Conservation (phyloP, 192 early-diverging fungal species). For the Umbelopsis sp. region DNA sequence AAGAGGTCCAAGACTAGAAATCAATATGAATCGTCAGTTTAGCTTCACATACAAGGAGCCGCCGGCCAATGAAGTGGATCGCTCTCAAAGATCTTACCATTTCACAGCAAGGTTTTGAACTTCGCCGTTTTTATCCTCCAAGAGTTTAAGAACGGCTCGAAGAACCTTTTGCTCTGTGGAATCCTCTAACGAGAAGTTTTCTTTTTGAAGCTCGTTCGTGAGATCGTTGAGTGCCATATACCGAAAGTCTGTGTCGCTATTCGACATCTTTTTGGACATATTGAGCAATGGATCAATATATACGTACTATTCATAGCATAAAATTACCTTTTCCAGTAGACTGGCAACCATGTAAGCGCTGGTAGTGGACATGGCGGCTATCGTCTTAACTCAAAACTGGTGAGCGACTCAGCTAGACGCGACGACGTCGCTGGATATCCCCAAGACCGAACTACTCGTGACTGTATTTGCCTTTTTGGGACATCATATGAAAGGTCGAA, state of each 20-base stretch:
- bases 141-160: conserved; percentile 51
- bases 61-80: not conserved
- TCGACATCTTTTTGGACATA: conserved; percentile 49
- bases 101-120: conserved; percentile 83
- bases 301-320: not conserved
- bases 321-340: conserved; percentile 70
- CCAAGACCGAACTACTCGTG: not conserved
- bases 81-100: conserved; percentile 45
- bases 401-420: conserved; percentile 5
- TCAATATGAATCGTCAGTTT: not conserved
- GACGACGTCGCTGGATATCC: conserved; percentile 1
- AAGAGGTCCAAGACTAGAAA: conserved; percentile 72
- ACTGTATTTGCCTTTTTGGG: conserved; percentile 8
- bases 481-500: not conserved
- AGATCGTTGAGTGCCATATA: conserved; percentile 87
- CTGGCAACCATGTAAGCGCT: conserved; percentile 67
- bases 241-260: conserved; percentile 79
- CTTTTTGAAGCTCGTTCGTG: conserved; percentile 69
- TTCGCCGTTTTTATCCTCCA: conserved; percentile 84
- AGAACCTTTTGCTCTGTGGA: conserved; percentile 69
- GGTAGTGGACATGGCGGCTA: conserved; percentile 45
- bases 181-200: conserved; percentile 57
- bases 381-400: not conserved
- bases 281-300: not conserved
- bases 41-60: not conserved